These are phyloP conservation scores for Sphagnum magellanicum DNA, from an alignment of 228 moss, liverwort and hornwort genomes.

Conservation along the genomic window DNA sequence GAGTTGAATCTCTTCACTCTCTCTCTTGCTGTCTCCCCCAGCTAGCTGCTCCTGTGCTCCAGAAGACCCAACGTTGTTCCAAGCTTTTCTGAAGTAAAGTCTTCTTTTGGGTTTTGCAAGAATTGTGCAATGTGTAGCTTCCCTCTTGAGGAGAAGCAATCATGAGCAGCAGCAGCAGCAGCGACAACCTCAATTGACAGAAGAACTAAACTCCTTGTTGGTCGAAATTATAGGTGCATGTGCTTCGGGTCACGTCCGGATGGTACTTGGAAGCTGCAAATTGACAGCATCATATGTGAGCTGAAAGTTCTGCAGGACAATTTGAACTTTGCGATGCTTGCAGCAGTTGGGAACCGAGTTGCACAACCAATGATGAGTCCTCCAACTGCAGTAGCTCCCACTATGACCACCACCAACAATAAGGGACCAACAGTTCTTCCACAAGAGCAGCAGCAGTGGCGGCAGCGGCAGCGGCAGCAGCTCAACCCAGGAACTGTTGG, in stretches of 20 bases:
- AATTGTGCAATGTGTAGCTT: no score
- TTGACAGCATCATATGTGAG: slow-evolving; percentile 50
- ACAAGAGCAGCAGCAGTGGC: background rate
- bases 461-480: slow-evolving; percentile 13
- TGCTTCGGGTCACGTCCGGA: slow-evolving; percentile 43
- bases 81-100: no score
- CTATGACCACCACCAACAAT: slow-evolving; percentile 28
- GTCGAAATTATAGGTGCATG: slow-evolving; percentile 35
- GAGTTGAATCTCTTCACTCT: slow-evolving; percentile 1
- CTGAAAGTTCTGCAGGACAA: slow-evolving; percentile 62
- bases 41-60: no score
- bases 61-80: no score
- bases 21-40: no score
- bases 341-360: slow-evolving; percentile 60
- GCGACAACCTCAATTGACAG: no score
- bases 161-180: no score
- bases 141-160: no score
- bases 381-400: slow-evolving; percentile 24
- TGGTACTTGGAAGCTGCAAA: slow-evolving; percentile 50
- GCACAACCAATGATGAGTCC: slow-evolving; percentile 43
- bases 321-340: slow-evolving; percentile 52
- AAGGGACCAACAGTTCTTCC: slow-evolving; percentile 14
- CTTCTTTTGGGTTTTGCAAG: no score
- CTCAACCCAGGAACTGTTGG: slow-evolving; percentile 5
- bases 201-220: no score